A percentile compares a stretch with the other conserved stretches of the same genome.
phyloP scores from a whole-genome alignment of 1,139 yeast species.

The Candida sp. region DNA sequence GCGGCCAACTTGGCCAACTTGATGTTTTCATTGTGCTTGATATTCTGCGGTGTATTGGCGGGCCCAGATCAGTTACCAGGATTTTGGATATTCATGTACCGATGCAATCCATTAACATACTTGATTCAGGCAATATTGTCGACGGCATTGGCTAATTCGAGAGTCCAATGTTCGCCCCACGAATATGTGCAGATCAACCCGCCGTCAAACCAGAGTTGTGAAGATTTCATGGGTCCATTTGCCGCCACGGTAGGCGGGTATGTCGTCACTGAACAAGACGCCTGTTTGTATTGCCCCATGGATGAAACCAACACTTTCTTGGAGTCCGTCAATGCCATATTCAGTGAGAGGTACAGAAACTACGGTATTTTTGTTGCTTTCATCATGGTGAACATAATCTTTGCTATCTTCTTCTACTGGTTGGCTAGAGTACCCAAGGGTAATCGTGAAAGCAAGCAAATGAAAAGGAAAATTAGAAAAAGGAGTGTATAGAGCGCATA shows the following conservation, averaged over 20 bases:
- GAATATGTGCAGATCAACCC: conserved; percentile 34
- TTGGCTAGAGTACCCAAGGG: conserved; percentile 76
- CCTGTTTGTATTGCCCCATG: conserved; percentile 58
- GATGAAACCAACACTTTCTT: conserved; percentile 56
- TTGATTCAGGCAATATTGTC: conserved; percentile 41
- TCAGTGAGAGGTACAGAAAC: conserved; percentile 66
- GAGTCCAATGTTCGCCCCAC: conserved; percentile 25
- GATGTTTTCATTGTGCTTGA: conserved; percentile 36
- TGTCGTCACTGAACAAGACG: conserved; percentile 23
- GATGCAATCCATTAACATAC: conserved; percentile 72
- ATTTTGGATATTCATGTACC: conserved; percentile 60
- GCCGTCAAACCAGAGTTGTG: conserved; percentile 60
- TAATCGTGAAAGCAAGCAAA: conserved; percentile 19
- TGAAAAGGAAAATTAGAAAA: conserved; percentile 22
- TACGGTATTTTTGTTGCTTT: conserved; percentile 57
- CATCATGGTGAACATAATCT: conserved; percentile 55
- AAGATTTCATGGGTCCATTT: conserved; percentile 50
- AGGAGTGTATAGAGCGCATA: not conserved
- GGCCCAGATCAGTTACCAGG: conserved; percentile 29
- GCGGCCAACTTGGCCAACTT: conserved; percentile 38
- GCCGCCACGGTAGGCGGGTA: conserved; percentile 54
- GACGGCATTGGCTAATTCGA: conserved; percentile 27
- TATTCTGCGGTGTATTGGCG: conserved; percentile 41
- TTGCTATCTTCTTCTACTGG: conserved; percentile 68
- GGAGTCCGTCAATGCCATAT: conserved; percentile 44